Evolutionary conservation across 257 asterid species (phyloP).

Genomic region (Nicotiana otophora): DNA sequence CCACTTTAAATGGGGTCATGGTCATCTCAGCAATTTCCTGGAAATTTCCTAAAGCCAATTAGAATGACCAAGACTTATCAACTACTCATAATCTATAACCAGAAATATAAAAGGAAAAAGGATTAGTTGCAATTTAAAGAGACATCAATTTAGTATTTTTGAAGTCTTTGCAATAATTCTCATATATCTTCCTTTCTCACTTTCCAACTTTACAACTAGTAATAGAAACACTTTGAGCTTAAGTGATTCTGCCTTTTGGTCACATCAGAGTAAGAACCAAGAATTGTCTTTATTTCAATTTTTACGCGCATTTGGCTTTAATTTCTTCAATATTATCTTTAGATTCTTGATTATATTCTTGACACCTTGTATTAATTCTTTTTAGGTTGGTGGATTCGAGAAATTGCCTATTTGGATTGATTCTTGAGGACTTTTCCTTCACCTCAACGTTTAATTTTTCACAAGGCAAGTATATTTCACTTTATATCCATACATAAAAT

Average conservation of each 20-base stretch:
- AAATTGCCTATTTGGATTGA: not conserved
- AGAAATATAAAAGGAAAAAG: not conserved
- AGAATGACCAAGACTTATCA: not conserved
- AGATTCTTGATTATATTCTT: slow-evolving; percentile 2
- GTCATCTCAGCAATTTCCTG: not conserved
- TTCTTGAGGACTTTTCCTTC: slow-evolving; percentile 3
- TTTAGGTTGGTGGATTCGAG: not conserved
- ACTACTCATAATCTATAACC: not conserved
- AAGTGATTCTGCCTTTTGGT: not conserved
- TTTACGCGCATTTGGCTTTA: not conserved
- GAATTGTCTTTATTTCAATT: not conserved
- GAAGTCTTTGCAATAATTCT: too few species aligned
- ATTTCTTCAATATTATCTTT: not conserved
- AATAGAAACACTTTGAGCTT: not conserved
- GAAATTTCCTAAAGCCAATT: not conserved
- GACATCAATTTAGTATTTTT: too few species aligned
- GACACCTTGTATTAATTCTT: not conserved
- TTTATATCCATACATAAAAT: not conserved
- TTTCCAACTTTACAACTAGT: not conserved
- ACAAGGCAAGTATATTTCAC: slow-evolving; percentile 7
- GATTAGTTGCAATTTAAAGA: not conserved
- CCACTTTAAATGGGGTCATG: not conserved
- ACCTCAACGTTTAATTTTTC: not conserved
- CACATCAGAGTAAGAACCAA: not conserved
- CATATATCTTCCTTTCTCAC: not conserved